Evolutionary conservation across 2,329 filamentous ascomycete genomes (phyloP).

Genomic region (Aschersonia sp.): DNA sequence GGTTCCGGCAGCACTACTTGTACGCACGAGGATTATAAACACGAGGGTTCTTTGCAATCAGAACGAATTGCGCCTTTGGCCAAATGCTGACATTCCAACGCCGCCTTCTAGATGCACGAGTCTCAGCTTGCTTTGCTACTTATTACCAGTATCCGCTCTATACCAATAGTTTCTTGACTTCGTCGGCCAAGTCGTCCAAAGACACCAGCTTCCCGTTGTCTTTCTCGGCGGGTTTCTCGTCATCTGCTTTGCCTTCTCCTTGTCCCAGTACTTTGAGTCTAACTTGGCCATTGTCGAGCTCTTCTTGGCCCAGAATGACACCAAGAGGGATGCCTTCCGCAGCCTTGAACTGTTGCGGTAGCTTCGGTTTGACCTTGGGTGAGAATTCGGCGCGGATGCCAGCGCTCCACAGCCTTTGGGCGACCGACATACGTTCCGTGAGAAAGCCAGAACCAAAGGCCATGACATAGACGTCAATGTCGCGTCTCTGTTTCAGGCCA

Average conservation of each 20-base stretch:
- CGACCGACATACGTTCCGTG: constrained; percentile 71
- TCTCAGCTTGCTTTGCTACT: neutral
- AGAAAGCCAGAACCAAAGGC: constrained; percentile 74
- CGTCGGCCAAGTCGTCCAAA: constrained; percentile 44
- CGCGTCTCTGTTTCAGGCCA: constrained; percentile 46
- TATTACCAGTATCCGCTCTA: constrained; percentile 2
- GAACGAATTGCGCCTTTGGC: too few relatives aligned
- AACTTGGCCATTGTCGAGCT: constrained; percentile 69
- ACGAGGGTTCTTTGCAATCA: too few relatives aligned
- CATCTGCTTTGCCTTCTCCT: constrained; percentile 51
- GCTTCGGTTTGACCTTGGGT: constrained; percentile 82
- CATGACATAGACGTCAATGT: constrained; percentile 79
- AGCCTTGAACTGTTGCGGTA: constrained; percentile 80
- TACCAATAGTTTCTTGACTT: constrained; percentile 33
- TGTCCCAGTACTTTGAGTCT: constrained; percentile 71
- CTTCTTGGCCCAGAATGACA: constrained; percentile 82
- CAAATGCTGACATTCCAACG: too few relatives aligned
- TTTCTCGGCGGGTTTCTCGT: constrained; percentile 82
- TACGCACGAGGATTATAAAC: too few relatives aligned
- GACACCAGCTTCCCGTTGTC: constrained; percentile 60
- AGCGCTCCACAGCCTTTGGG: constrained; percentile 65
- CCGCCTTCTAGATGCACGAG: neutral
- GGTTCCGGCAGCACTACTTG: too few relatives aligned
- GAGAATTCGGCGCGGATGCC: constrained; percentile 74
- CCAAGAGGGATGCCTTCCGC: constrained; percentile 80